phyloP scores from a whole-genome alignment of 441 rosid species.

The Jatropha multifida region DNA sequence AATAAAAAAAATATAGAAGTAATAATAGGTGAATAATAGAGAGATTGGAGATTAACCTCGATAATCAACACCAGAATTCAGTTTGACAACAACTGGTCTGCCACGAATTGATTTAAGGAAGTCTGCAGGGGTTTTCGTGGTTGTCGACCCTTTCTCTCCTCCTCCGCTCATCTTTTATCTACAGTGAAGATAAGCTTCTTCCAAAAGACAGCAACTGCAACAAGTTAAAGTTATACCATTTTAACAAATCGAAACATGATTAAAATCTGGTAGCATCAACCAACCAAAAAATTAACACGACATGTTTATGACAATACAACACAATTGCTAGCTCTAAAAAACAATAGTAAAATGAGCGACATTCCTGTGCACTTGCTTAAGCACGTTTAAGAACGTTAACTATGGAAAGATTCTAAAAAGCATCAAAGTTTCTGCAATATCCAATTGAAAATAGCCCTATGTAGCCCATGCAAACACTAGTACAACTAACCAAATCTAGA shows the following conservation, averaged over 20 bases:
- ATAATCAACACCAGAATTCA: constrained; percentile 96
- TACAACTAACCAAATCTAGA: neutral
- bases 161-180: constrained; percentile 27
- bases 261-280: neutral
- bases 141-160: constrained; percentile 67
- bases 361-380: neutral
- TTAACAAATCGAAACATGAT: neutral
- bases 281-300: neutral
- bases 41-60: constrained; percentile 48
- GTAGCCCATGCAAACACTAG: neutral
- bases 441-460: neutral
- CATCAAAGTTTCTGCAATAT: neutral
- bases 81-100: constrained; percentile 85
- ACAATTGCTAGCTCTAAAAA: too few relatives aligned
- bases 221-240: neutral
- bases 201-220: neutral
- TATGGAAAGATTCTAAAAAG: neutral
- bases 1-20: neutral
- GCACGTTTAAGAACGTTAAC: neutral
- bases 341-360: neutral
- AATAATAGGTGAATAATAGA: neutral
- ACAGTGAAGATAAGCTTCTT: neutral
- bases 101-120: constrained; percentile 96
- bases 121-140: constrained; percentile 89
- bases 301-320: too few relatives aligned